These are phyloP conservation scores for Mangifera indica DNA, from an alignment of 345 rosid species.

Conservation along the genomic window DNA sequence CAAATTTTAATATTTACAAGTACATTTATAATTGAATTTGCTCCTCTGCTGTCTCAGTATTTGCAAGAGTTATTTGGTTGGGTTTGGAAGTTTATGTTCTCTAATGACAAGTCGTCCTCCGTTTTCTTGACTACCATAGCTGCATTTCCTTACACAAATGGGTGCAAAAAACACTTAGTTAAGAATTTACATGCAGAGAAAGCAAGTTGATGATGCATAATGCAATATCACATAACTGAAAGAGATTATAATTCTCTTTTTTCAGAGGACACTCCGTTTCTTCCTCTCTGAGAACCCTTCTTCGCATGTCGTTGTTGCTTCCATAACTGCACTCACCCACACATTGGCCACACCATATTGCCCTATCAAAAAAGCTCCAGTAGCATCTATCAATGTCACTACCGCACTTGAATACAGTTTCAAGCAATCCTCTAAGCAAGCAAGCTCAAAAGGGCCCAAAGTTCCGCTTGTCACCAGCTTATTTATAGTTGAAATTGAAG, in stretches of 20 bases:
- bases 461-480: slow-evolving; percentile 29
- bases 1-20: too few relatives aligned
- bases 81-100: neutral
- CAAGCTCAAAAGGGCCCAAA: slow-evolving; percentile 27
- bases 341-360: slow-evolving; percentile 30
- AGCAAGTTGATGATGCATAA: slow-evolving; percentile 45
- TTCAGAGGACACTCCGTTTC: slow-evolving; percentile 45
- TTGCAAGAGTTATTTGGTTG: neutral
- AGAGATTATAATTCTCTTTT: slow-evolving; percentile 41
- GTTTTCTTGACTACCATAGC: neutral
- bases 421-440: slow-evolving; percentile 49
- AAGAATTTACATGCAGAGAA: neutral
- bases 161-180: too few relatives aligned
- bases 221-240: slow-evolving; percentile 51
- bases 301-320: slow-evolving; percentile 50
- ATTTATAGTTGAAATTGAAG: slow-evolving; percentile 38
- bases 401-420: slow-evolving; percentile 42
- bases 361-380: slow-evolving; percentile 41
- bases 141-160: neutral
- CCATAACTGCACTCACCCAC: slow-evolving; percentile 54
- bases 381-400: slow-evolving; percentile 36
- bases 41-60: neutral
- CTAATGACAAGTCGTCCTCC: neutral
- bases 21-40: neutral
- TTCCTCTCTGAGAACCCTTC: slow-evolving; percentile 45